Percentiles rank a stretch among this genome's conserved stretches.
phyloP scores from a whole-genome alignment of 2,329 filamentous ascomycete species.

The Hypoxylon sp. region DNA sequence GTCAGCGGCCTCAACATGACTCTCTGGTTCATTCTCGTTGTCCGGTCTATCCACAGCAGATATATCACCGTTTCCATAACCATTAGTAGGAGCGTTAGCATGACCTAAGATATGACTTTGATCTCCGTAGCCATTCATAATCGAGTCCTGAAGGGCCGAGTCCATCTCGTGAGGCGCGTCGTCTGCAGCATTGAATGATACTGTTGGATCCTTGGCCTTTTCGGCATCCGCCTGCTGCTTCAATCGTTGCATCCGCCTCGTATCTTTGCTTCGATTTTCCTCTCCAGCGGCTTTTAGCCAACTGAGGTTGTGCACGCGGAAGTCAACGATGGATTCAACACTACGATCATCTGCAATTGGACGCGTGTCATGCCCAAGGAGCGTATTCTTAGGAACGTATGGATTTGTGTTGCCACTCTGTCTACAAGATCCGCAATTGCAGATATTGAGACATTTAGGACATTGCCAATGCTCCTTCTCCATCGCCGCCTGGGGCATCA shows the following conservation, averaged over 20 bases:
- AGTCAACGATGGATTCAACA: constrained; percentile 91
- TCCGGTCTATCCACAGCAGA: constrained; percentile 31
- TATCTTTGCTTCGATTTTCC: constrained; percentile 70
- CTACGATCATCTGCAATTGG: constrained; percentile 92
- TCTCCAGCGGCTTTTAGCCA: constrained; percentile 79
- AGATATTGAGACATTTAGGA: constrained; percentile 86
- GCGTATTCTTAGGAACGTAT: constrained; percentile 88
- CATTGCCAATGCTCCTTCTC: constrained; percentile 88
- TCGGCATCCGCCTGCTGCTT: constrained; percentile 70
- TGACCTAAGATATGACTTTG: constrained; percentile 56
- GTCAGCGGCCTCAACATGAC: constrained; percentile 51
- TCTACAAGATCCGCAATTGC: constrained; percentile 87
- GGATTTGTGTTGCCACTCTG: constrained; percentile 76
- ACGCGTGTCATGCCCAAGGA: constrained; percentile 91
- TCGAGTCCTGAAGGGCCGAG: constrained; percentile 52
- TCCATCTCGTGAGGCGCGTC: constrained; percentile 52
- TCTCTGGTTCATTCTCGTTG: constrained; percentile 39
- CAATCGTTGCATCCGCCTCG: constrained; percentile 70
- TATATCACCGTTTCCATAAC: constrained; percentile 35
- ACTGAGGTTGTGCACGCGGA: constrained; percentile 86
- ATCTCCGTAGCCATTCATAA: constrained; percentile 54
- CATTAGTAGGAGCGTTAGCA: constrained; percentile 29
- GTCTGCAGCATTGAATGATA: constrained; percentile 48
- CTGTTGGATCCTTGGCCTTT: constrained; percentile 65
- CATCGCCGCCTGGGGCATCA: constrained; percentile 86